Evolutionary conservation across 129 eudicot species (phyloP).

Genomic region (Pseudognaphalium luteoalbum): DNA sequence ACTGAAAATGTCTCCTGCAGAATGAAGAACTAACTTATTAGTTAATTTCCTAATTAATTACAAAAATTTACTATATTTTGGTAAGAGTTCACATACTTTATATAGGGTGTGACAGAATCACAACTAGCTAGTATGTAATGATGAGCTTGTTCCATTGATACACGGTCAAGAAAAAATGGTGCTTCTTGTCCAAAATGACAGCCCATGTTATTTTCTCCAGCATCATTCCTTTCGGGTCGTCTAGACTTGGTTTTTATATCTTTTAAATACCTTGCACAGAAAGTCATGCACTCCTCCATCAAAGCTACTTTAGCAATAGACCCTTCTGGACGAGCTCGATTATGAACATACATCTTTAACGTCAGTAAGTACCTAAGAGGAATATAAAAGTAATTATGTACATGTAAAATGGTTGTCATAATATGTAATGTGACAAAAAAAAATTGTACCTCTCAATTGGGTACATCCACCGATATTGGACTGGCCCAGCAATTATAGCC

Average conservation of each 20-base stretch:
- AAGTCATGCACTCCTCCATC: no score
- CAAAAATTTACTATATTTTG: no score
- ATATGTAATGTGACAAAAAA: no score
- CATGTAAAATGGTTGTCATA: no score
- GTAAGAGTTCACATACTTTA: not conserved
- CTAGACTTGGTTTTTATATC: not conserved
- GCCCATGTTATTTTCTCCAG: not conserved
- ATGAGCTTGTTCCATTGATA: conserved; percentile 9
- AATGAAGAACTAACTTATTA: not conserved
- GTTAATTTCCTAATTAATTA: not conserved
- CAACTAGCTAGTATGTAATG: not conserved
- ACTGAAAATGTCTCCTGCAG: not conserved
- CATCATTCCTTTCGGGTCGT: not conserved
- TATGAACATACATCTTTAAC: not conserved
- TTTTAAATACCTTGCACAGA: no score
- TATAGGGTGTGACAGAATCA: not conserved
- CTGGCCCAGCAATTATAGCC: no score
- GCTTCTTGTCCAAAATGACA: conserved; percentile 2
- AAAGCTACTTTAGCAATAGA: no score
- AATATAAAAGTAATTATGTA: not conserved
- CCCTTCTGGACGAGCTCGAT: not conserved
- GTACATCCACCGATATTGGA: no score
- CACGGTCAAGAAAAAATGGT: conserved; percentile 12
- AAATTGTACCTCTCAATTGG: no score
- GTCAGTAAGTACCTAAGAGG: not conserved